A percentile compares a stretch with the other conserved stretches of the same genome.
These are phyloP conservation scores for Mucor lusitanicus DNA, from an alignment of 371 early-diverging fungal species.

Conservation along the genomic window DNA sequence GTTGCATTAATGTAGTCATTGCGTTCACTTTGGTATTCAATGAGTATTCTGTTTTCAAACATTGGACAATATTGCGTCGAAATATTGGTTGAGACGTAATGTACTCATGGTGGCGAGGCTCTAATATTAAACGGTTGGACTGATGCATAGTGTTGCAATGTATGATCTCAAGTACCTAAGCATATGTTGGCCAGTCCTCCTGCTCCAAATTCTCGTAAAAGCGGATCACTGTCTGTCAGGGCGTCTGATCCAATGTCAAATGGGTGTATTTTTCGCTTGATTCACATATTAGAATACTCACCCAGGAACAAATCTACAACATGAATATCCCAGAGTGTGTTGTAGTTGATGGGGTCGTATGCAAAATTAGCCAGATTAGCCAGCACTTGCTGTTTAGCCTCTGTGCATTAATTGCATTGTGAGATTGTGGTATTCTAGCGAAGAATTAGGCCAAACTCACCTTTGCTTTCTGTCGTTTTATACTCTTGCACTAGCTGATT, in stretches of 20 bases:
- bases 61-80: slow-evolving; percentile 19
- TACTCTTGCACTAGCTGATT: slow-evolving; percentile 44
- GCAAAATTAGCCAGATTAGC: slow-evolving; percentile 67
- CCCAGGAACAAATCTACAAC: slow-evolving; percentile 50
- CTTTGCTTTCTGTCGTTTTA: slow-evolving; percentile 28
- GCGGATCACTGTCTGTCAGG: slow-evolving; percentile 30
- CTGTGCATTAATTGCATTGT: slow-evolving; percentile 17
- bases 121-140: slow-evolving; percentile 11
- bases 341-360: slow-evolving; percentile 62
- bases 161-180: slow-evolving; percentile 28
- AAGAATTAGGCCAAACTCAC: slow-evolving; percentile 13
- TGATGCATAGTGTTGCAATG: background rate
- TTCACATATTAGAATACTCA: slow-evolving; percentile 24
- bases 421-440: background rate
- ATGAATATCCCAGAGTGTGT: slow-evolving; percentile 47
- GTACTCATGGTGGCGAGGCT: slow-evolving; percentile 37
- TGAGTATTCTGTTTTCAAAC: slow-evolving; percentile 18
- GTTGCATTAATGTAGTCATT: slow-evolving; percentile 42
- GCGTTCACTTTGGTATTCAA: slow-evolving; percentile 38
- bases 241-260: slow-evolving; percentile 20
- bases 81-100: slow-evolving; percentile 30
- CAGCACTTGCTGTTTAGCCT: slow-evolving; percentile 54
- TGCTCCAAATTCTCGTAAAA: slow-evolving; percentile 47
- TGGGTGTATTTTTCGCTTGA: background rate
- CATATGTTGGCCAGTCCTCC: slow-evolving; percentile 61